Base-by-base conservation (phyloP, 768 basidiomycete genomes). In the Mycena galopus region DNA sequence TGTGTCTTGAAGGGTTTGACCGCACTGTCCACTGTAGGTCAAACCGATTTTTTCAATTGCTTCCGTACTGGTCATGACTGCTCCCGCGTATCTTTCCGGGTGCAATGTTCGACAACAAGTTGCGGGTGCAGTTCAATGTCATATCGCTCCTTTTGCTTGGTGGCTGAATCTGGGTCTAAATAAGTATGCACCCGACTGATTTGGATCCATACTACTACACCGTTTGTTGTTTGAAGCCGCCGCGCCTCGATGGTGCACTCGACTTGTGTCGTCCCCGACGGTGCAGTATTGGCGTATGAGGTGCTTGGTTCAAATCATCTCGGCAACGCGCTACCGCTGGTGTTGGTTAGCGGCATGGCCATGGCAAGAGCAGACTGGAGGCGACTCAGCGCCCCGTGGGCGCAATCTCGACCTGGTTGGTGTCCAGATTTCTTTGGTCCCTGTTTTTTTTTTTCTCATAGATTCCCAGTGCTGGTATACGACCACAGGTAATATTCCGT, bases 221-320 rank as follows among this genome's bases (percentile, higher is more conserved):
- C 42, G 42, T 44, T n/a, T n/a, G 51, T 62, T 35, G 17, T n/a
- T 61, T 35, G 9, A 23, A 47, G 27, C 44, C 44, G 29, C n/a
- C n/a, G n/a, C n/a, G 30, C 35, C 62, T 60, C 69, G 37, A 71
- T 66, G 64, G 29, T 50, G 30, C 53, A 65, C n/a, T 60, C 64
- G 3, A 70, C 68, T 21, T 67, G 79, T 23, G 55, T 35, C 37
- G 57, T 79, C 25, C 70, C 78, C 11, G 78, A 81, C 61, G 80
- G 80, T 30, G 74, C 76, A 5, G 53, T 72, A 23, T 60, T 81
- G 19, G 80, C 78, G 6, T 81, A 80, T 37, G 75, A 79, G 33
- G 74, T 80, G 32, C 75, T 79, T 25, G 80, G 80, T n/a, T 60
- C 74, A 0, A 17, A 17, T 21, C 58, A 65, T 53, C 60, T 73